Percentiles rank a stretch among this genome's conserved stretches.
These are phyloP conservation scores for Penicillium riverlandense DNA, from an alignment of 495 filamentous ascomycete genomes.

Conservation along the genomic window DNA sequence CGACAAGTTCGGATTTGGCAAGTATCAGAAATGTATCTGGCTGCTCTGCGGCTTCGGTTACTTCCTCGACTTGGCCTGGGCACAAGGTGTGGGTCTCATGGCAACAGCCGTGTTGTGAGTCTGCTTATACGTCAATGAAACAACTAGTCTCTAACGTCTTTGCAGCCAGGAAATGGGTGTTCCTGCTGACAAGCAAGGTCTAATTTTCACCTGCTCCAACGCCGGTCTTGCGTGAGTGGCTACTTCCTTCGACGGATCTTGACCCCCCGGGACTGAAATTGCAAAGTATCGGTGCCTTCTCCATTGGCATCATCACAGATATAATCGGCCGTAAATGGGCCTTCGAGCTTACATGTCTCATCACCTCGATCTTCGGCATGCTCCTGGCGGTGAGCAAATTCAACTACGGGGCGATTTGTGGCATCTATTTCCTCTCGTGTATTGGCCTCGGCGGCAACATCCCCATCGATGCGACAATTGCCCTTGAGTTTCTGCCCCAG, in stretches of 20 bases:
- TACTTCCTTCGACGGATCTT: too few species aligned
- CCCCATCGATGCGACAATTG: conserved; percentile 33
- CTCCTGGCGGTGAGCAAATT: conserved; percentile 23
- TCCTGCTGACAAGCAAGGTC: neutral
- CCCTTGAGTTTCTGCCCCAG: conserved; percentile 40
- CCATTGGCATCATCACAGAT: conserved; percentile 44
- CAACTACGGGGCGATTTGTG: conserved; percentile 1
- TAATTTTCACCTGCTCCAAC: neutral
- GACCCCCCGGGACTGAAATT: too few species aligned
- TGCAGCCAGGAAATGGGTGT: neutral
- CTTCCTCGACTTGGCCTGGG: conserved; percentile 42
- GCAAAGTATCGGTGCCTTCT: conserved; percentile 26
- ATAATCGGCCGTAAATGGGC: conserved; percentile 43
- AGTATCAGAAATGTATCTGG: conserved; percentile 41
- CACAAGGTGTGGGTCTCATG: conserved; percentile 38
- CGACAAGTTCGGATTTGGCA: conserved; percentile 41
- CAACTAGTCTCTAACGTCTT: too few species aligned
- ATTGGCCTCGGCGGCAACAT: conserved; percentile 34
- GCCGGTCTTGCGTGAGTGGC: neutral
- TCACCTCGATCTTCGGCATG: conserved; percentile 37
- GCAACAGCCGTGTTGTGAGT: neutral
- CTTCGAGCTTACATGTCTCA: conserved; percentile 43
- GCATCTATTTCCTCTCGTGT: conserved; percentile 2
- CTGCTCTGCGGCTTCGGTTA: conserved; percentile 44
- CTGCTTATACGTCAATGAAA: too few species aligned